Percentiles rank a stretch among this genome's conserved stretches.
phyloP scores from a whole-genome alignment of 805 yeast genomes.

The Candida montana region DNA sequence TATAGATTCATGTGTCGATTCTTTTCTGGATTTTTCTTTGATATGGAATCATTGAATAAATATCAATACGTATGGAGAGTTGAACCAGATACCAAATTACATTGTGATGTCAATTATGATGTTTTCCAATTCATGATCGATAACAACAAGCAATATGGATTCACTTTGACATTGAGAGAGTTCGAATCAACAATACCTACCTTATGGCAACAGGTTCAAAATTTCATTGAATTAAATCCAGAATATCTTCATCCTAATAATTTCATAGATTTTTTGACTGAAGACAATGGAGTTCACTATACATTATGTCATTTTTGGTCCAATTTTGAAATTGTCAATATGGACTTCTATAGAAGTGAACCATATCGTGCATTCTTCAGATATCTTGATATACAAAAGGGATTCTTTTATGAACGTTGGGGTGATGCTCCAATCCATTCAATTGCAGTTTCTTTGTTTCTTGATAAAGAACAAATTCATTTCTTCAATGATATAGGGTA shows the following conservation, averaged over 20 bases:
- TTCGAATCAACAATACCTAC: slow-evolving; percentile 63
- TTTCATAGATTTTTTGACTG: slow-evolving; percentile 54
- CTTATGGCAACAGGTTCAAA: slow-evolving; percentile 73
- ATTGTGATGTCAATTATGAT: slow-evolving; percentile 48
- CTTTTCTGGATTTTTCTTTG: slow-evolving; percentile 59
- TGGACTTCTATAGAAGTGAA: slow-evolving; percentile 59
- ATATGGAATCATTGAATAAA: slow-evolving; percentile 36
- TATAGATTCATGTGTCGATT: slow-evolving; percentile 70
- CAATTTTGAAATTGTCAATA: slow-evolving; percentile 69
- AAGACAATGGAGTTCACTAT: slow-evolving; percentile 58
- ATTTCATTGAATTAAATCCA: slow-evolving; percentile 45
- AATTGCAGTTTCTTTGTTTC: slow-evolving; percentile 60
- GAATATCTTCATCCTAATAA: slow-evolving; percentile 43
- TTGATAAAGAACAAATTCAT: slow-evolving; percentile 55
- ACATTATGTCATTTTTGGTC: slow-evolving; percentile 83
- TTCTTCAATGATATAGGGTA: slow-evolving; percentile 75
- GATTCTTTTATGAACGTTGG: slow-evolving; percentile 86
- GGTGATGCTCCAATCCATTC: slow-evolving; percentile 92
- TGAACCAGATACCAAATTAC: slow-evolving; percentile 51
- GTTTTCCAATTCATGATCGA: slow-evolving; percentile 58
- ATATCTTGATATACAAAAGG: slow-evolving; percentile 61
- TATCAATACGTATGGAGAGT: slow-evolving; percentile 58
- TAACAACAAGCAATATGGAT: slow-evolving; percentile 66
- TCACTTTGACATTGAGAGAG: slow-evolving; percentile 75
- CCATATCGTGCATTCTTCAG: slow-evolving; percentile 57